Conservation (phyloP, 2,329 filamentous ascomycete species). For the Fusarium ambrosium region DNA sequence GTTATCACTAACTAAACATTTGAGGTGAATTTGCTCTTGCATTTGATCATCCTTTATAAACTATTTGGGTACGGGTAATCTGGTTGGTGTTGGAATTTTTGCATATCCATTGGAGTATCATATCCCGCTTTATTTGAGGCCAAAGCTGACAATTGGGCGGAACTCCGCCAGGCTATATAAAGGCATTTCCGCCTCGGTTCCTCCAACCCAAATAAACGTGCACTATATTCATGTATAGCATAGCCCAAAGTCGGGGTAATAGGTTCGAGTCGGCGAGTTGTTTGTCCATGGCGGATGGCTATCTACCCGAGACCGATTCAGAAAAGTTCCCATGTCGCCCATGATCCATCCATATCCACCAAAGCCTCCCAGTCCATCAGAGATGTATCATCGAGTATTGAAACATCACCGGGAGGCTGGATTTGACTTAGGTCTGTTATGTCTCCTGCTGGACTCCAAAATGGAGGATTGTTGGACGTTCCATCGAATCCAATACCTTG, state of each 20-base stretch:
- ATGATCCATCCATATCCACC: constrained; percentile 30
- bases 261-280: background rate
- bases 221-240: background rate
- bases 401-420: background rate
- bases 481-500: constrained; percentile 9
- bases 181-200: background rate
- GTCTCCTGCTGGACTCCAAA: constrained; percentile 18
- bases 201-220: background rate
- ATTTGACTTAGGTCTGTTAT: background rate
- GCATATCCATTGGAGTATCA: too few relatives aligned
- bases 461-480: constrained; percentile 16
- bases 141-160: background rate
- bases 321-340: constrained; percentile 36
- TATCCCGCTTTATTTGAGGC: background rate
- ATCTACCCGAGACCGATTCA: constrained; percentile 6
- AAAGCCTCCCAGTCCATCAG: constrained; percentile 39
- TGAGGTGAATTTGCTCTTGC: too few relatives aligned
- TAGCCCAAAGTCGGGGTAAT: background rate
- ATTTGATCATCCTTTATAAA: too few relatives aligned
- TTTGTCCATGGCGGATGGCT: background rate
- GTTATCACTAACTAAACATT: background rate
- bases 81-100: too few relatives aligned
- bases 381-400: background rate
- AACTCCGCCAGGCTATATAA: constrained; percentile 19
- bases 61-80: too few relatives aligned